Evolutionary conservation across 2,329 filamentous ascomycete genomes (phyloP).

Genomic region (Tolypocladium amazonense): DNA sequence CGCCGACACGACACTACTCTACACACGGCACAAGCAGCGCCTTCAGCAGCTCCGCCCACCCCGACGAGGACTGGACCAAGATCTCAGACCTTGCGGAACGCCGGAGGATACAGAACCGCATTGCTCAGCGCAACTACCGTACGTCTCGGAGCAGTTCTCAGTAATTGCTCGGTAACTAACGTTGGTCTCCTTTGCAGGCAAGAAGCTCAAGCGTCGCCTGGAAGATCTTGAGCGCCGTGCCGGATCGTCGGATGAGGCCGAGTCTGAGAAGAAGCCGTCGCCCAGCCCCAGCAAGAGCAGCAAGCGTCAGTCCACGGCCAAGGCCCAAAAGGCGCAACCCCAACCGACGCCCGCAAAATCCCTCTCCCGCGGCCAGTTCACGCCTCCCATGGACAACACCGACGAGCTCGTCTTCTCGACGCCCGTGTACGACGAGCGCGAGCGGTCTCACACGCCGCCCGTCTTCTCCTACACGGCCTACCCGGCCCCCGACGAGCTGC

Average conservation of each 20-base stretch:
- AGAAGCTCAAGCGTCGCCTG: slow-evolving; percentile 84
- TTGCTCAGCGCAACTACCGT: slow-evolving; percentile 97
- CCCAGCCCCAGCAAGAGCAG: slow-evolving; percentile 27
- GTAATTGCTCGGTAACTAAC: neutral
- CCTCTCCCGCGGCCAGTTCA: slow-evolving; percentile 44
- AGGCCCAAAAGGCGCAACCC: slow-evolving; percentile 15
- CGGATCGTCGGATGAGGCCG: slow-evolving; percentile 41
- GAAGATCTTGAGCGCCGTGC: slow-evolving; percentile 77
- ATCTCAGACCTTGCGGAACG: slow-evolving; percentile 94
- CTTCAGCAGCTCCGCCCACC: slow-evolving; percentile 87
- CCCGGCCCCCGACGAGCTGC: slow-evolving; percentile 53
- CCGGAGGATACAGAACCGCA: slow-evolving; percentile 90
- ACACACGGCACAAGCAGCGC: slow-evolving; percentile 80
- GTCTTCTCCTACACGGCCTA: slow-evolving; percentile 59
- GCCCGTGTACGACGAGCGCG: slow-evolving; percentile 47
- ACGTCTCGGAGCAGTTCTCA: slow-evolving; percentile 23
- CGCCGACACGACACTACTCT: slow-evolving; percentile 53
- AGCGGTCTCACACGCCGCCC: slow-evolving; percentile 61
- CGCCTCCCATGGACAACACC: slow-evolving; percentile 47
- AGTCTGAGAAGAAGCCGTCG: slow-evolving; percentile 26
- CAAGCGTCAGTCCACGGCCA: slow-evolving; percentile 25
- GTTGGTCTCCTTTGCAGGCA: slow-evolving; percentile 45
- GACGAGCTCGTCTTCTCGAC: slow-evolving; percentile 58
- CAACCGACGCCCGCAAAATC: slow-evolving; percentile 21
- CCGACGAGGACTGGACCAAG: slow-evolving; percentile 98